Base-by-base conservation (phyloP, 192 early-diverging fungal genomes). In the Coemansia sp. region DNA sequence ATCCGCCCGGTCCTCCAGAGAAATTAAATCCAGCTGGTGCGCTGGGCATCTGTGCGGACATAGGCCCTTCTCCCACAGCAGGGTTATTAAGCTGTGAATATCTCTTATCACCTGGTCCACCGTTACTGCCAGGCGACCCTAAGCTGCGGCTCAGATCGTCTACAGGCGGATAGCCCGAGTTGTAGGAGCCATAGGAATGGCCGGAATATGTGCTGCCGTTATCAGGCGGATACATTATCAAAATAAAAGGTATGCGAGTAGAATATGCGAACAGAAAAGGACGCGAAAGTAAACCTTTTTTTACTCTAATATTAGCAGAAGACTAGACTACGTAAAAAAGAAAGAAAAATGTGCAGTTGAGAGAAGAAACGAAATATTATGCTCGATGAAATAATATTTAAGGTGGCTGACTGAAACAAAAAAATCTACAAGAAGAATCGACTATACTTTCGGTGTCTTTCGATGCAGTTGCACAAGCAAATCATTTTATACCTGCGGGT, bases 41-140 rank as follows among this genome's bases (percentile, higher is more conserved):
- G 12, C 31, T 58, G 9, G 75, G 75, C 75, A 78, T 78, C 9
- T 21, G n/a, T 54, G 49, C 56, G 14, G 50, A 31, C 53, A 63
- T 24, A 1, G 49, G 49, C 7, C 75, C 75, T 7, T 27, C 26
- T 16, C 75, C 75, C 5, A 78, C 75, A 5, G 65, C 21, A 8
- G 75, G 69, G 54, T 78, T 78, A 58, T 74, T 74, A 6, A 44
- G 12, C 14, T 44, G 38, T 44, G 38, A 44, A 44, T 44, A 44
- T 18, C 41, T 59, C 8, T 47, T 47, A 24, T 59, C 16, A 9
- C 41, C 41, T n/a, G 41, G 41, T 48, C 41, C 41, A 41, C 41
- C 58, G 24, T 27, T 59, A 59, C 18, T 44, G 2, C 58, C 58
- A 14, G 47, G 41, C n/a, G 41, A 31, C 23, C 50, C 49, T 22